Conservation (phyloP, 106 monocot species). For the Triglochin maritima region DNA sequence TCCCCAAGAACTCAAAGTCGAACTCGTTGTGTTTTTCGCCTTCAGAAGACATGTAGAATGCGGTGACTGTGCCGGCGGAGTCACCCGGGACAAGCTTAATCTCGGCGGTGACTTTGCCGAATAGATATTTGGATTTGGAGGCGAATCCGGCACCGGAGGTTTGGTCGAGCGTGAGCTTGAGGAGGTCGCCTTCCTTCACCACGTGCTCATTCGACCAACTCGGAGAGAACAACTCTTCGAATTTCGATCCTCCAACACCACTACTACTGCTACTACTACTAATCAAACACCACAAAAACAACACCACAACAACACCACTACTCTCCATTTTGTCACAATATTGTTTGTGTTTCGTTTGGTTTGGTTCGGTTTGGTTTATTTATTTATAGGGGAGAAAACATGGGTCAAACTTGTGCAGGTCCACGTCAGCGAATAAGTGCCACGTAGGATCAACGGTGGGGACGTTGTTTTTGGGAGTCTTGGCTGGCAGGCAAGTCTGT, state of each 20-base stretch:
- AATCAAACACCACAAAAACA: background rate
- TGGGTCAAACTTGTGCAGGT: too few relatives aligned
- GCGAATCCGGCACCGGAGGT: conserved; percentile 21
- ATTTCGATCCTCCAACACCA: background rate
- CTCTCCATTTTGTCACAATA: background rate
- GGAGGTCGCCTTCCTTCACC: conserved; percentile 12
- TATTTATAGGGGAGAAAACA: too few relatives aligned
- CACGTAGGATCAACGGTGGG: too few relatives aligned
- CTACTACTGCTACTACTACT: too few relatives aligned
- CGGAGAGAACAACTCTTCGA: conserved; percentile 18
- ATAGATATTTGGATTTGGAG: conserved; percentile 26
- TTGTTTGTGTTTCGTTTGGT: too few relatives aligned
- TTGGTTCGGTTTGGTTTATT: too few relatives aligned
- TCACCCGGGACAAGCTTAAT: conserved; percentile 21
- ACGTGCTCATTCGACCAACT: conserved; percentile 27
- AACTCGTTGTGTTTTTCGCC: conserved; percentile 77
- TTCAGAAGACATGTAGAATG: conserved; percentile 39
- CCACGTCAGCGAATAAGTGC: too few relatives aligned
- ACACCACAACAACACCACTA: background rate
- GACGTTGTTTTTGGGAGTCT: too few relatives aligned
- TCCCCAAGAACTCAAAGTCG: conserved; percentile 94
- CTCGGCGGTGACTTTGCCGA: conserved; percentile 19
- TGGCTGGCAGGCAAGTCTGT: too few relatives aligned
- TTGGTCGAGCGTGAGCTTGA: conserved; percentile 25
- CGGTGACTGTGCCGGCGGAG: conserved; percentile 27